Conservation (phyloP, 2,329 filamentous ascomycete species). For the Juglanconis oblonga region DNA sequence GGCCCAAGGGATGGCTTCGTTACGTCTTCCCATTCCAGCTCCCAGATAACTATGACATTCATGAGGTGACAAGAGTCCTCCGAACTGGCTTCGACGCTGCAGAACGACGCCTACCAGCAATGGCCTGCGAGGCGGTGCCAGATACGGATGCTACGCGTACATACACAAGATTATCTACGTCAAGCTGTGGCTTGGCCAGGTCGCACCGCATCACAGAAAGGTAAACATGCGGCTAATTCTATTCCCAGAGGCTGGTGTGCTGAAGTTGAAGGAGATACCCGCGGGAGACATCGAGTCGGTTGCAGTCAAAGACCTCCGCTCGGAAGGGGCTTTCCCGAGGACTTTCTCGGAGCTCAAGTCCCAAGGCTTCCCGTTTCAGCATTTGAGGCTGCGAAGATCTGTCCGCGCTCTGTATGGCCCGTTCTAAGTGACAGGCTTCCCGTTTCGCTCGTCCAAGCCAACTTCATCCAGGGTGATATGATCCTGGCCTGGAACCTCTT, state of each 20-base stretch:
- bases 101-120: slow-evolving; percentile 27
- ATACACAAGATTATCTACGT: no score
- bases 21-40: slow-evolving; percentile 32
- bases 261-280: slow-evolving; percentile 28
- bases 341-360: slow-evolving; percentile 26
- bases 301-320: slow-evolving; percentile 25
- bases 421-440: slow-evolving; percentile 21
- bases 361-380: slow-evolving; percentile 23
- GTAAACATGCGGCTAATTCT: no score
- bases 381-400: slow-evolving; percentile 23
- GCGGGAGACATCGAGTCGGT: slow-evolving; percentile 24
- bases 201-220: no score
- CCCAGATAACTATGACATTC: slow-evolving; percentile 26
- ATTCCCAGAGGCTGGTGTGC: slow-evolving; percentile 25
- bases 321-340: slow-evolving; percentile 20
- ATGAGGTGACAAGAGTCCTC: slow-evolving; percentile 24
- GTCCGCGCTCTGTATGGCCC: slow-evolving; percentile 25
- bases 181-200: no score
- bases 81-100: slow-evolving; percentile 27
- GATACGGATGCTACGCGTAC: slow-evolving; percentile 25
- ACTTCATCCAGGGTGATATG: slow-evolving; percentile 28
- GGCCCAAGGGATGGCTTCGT: slow-evolving; percentile 32
- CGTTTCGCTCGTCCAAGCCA: slow-evolving; percentile 24
- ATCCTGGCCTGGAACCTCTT: slow-evolving; percentile 26
- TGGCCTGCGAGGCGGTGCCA: slow-evolving; percentile 30